phyloP scores from a whole-genome alignment of 345 rosid species.

The Boechera retrofracta region DNA sequence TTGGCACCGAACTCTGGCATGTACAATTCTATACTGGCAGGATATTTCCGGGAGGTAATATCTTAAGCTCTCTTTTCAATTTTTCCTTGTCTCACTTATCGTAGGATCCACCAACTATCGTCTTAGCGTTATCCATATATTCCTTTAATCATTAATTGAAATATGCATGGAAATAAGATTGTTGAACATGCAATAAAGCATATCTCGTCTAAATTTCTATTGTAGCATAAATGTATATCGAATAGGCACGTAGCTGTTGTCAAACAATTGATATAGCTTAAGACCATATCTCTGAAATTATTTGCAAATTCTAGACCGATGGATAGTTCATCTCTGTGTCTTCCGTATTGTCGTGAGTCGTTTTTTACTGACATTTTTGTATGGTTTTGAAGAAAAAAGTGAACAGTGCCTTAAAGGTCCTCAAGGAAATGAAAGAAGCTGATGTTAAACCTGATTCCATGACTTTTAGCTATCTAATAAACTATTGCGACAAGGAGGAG shows the following conservation, averaged over 20 bases:
- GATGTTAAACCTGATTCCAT: conserved; percentile 69
- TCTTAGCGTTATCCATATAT: neutral
- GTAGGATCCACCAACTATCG: conserved; percentile 10
- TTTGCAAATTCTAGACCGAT: conserved; percentile 1
- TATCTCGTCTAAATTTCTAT: neutral
- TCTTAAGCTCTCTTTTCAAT: conserved; percentile 17
- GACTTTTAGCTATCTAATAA: conserved; percentile 71
- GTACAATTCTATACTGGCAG: conserved; percentile 81
- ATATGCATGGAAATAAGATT: conserved; percentile 11
- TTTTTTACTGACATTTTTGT: conserved; percentile 20
- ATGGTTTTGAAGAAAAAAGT: conserved; percentile 63
- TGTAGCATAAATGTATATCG: conserved; percentile 17
- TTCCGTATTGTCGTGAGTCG: neutral
- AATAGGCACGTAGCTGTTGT: neutral
- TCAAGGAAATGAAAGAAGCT: conserved; percentile 70
- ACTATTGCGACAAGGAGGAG: conserved; percentile 59
- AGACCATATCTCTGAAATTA: conserved; percentile 27
- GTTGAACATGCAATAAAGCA: conserved; percentile 18
- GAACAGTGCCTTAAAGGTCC: conserved; percentile 58
- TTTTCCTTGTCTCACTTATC: conserved; percentile 1
- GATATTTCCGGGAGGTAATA: conserved; percentile 78
- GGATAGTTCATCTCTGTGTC: conserved; percentile 7
- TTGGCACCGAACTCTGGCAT: conserved; percentile 63
- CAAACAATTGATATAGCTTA: neutral
- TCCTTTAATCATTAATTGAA: conserved; percentile 9